Evolutionary conservation across 768 basidiomycete genomes (phyloP), one percentile per base, ranked within the genome.

Genomic region (Porpolomopsis calyptriformis): DNA sequence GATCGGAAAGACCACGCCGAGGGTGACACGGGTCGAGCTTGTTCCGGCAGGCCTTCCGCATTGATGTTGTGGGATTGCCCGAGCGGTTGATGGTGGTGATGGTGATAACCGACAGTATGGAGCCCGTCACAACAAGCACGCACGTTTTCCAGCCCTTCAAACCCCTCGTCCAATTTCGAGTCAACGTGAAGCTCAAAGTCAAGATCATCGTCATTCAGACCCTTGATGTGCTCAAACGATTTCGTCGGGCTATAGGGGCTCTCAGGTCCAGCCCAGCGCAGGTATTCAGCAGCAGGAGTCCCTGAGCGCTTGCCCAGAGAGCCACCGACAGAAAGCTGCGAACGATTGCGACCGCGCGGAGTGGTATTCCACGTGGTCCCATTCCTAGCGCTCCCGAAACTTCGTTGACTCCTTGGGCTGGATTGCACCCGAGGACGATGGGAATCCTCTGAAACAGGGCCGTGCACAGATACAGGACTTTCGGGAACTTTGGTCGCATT

Each of bases 121-220:
- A 78, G 72, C 16, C 87, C 88, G 59, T 89, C 86, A 55, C 87
- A 91, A 60, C 88, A 91, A 1, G 85, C 91, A 19, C 94, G 76
- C 18, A 97, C 92, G 56, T 98, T 97, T 67, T 97, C 93, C 45
- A 98, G 62, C 0, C 91, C 92, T 56, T 97, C 93, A 59, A 78
- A 98, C 4, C 79, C 88, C 25, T 80, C 80, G 52, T 88, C 86
- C 10, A 79, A 83, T 51, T 75, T 60, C 18, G 71, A 70, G 16
- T 80, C 83, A 16, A 78, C 85, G 54, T 92, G 82, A 25, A 91
- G 67, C 64, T 93, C 88, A 56, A 93, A 87, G 55, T 87, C 85
- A 1, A 85, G 66, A 18, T 82, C 86, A 2, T 79, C 79, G 0
- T 77, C 74, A 10, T 80, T 75, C 16, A 62, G 59, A 20, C 55